Conservation (phyloP, 2,329 filamentous ascomycete genomes). For the Cryphonectria nitschkei region DNA sequence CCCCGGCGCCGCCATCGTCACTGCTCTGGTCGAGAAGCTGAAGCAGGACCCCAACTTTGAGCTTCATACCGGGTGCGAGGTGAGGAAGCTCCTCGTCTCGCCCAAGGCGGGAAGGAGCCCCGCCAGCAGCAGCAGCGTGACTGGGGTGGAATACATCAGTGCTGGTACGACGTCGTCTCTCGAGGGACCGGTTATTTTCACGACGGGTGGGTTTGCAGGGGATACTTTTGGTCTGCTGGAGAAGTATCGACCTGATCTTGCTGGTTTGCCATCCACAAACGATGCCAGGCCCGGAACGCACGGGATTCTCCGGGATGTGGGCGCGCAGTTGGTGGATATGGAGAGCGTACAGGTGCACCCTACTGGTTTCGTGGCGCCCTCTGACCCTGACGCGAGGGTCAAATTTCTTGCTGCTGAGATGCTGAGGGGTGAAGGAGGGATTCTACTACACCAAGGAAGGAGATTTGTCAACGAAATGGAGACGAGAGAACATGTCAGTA, state of each 20-base stretch:
- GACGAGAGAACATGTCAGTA: constrained; percentile 60
- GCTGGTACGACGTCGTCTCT: constrained; percentile 44
- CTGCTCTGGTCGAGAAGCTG: constrained; percentile 55
- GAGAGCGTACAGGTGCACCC: constrained; percentile 66
- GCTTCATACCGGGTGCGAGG: constrained; percentile 55
- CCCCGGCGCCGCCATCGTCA: constrained; percentile 63
- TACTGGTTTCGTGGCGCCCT: constrained; percentile 64
- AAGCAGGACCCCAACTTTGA: constrained; percentile 53
- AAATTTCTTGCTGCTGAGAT: constrained; percentile 69
- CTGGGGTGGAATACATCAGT: constrained; percentile 55
- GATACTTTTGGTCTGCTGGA: constrained; percentile 61
- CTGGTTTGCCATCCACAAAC: constrained; percentile 65
- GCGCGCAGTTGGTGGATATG: constrained; percentile 54
- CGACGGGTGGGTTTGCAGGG: constrained; percentile 65
- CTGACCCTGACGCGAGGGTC: constrained; percentile 46
- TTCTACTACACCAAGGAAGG: constrained; percentile 53
- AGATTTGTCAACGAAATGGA: constrained; percentile 67
- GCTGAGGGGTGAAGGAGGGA: constrained; percentile 64
- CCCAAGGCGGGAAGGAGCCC: constrained; percentile 30
- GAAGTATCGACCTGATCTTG: constrained; percentile 61
- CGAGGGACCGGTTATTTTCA: constrained; percentile 61
- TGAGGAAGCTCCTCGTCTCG: constrained; percentile 50
- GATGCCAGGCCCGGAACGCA: constrained; percentile 61
- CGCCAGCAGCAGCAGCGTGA: constrained; percentile 39
- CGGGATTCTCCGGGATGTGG: constrained; percentile 42